Evolutionary conservation across 169 alveolate genomes (phyloP), one percentile per base, ranked within the genome.

Genomic region (Plasmodium relictum): DNA sequence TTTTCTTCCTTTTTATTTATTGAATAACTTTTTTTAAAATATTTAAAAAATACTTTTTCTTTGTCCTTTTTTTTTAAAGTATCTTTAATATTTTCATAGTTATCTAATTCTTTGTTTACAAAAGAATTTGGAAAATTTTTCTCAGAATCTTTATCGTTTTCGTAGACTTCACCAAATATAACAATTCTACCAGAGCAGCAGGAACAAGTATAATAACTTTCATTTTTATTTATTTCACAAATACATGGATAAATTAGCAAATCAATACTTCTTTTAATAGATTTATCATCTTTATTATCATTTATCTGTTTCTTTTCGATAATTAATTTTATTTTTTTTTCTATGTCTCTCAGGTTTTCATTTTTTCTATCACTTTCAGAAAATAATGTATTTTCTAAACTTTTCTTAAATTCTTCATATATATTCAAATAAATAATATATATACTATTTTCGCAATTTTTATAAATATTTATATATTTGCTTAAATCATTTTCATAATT

Each of bases 151-250:
- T 50, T 39, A 26, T 72, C 4, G 16, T 52, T 61, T 16, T 48
- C 31, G 0, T 8, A 18, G 8, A 18, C 83, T 68, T 74, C 73
- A n/a, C 65, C 91, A 78, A 94, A 92, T 39, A 92, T 62, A 9
- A 91, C 88, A 0, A 85, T 68, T 59, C 96, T 76, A 16, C 96
- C 96, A 6, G 96, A 94, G 61, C 96, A 94, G 24, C 95, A 92
- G 2, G 96, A 94, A 14, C 94, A 88, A 26, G 94, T 94, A 39
- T 78, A 92, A 62, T 78, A 94, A 22, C 70, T 54, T 10, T 92
- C 94, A 18, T 93, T 74, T 20, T 69, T 73, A 14, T 90, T 61
- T n/a, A 94, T 66, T 44, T 87, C 65, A 26, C 92, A 58, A 41
- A 94, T 45, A 37, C 93, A 66, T 8, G 96, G 96, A 14, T 72